Evolutionary conservation across 2,329 filamentous ascomycete species (phyloP), one percentile per base, ranked within the genome.

Genomic region (Hymenoscyphus linearis): DNA sequence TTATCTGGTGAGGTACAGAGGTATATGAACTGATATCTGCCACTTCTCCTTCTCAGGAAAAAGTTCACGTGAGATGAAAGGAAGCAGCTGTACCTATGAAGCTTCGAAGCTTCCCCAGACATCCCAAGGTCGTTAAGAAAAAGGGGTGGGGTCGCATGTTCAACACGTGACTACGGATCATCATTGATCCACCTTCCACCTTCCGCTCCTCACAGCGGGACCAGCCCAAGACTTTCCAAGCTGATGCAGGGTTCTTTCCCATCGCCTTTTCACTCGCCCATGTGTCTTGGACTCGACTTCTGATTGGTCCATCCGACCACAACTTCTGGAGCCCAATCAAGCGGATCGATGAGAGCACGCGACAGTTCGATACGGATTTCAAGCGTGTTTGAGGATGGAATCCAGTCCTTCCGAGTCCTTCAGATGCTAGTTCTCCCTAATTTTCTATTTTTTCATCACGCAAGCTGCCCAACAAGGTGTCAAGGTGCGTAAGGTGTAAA

Each of bases 351-450:
- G 36, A 16, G 40, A 37, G 58, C 61, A 63, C 61, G 61, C 59
- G 61, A 61, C 61, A 63, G 31, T 59, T 56, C 57, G 53, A 52
- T 26, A 22, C 36, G 53, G 35, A 54, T 58, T 56, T 50, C 60
- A 58, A 22, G 22, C 36, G 25, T 55, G 52, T 53, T 34, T 57
- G 52, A 52, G 40, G 35, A 63, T 59, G 37, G 26, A 26, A 58
- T 25, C 7, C 18, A 18, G 22, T n/a, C 54, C 13, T 44, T 47
- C 40, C 10, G 31, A 9, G 10, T 47, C n/a, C 40, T 47, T 7
- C n/a, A 47, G n/a, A 22, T n/a, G n/a, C n/a, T 31, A 5, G 31
- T 9, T 31, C 31, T 31, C 6, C 2, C 31, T n/a, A n/a, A n/a
- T n/a, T n/a, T n/a, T n/a, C n/a, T n/a, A n/a, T n/a, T 31, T 31